A percentile compares a stretch with the other conserved stretches of the same genome.
Conservation (phyloP, 2,329 filamentous ascomycete species). For the Penicillium sp. region DNA sequence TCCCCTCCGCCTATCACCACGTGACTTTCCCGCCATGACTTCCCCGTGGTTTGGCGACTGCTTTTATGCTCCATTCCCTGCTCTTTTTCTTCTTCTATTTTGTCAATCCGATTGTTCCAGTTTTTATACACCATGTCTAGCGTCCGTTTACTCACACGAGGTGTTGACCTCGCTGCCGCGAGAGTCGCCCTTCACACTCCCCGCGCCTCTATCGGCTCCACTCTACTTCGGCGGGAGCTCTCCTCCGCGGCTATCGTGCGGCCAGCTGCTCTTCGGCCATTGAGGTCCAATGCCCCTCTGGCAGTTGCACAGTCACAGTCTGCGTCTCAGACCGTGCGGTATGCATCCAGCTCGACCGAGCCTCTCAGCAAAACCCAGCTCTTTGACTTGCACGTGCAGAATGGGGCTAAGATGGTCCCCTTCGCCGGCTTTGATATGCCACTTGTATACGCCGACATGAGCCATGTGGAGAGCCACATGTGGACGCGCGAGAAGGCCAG, state of each 20-base stretch:
- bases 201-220: conserved; percentile 35
- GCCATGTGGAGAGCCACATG: conserved; percentile 80
- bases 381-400: conserved; percentile 73
- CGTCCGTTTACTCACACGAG: conserved; percentile 32
- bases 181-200: conserved; percentile 28
- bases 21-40: conserved; percentile 41
- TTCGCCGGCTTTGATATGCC: conserved; percentile 95
- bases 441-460: conserved; percentile 77
- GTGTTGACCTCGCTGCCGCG: conserved; percentile 31
- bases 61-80: conserved; percentile 12
- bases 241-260: conserved; percentile 28
- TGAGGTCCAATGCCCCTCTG: conserved; percentile 13
- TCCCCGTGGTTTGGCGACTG: conserved; percentile 31
- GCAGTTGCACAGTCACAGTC: conserved; percentile 14
- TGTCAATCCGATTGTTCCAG: conserved; percentile 18
- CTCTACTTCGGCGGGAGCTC: conserved; percentile 31
- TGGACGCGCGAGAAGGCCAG: conserved; percentile 88
- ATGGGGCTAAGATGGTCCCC: conserved; percentile 92
- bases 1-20: conserved; percentile 36
- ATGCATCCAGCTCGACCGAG: conserved; percentile 34
- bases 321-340: conserved; percentile 25
- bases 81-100: conserved; percentile 14
- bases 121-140: conserved; percentile 31
- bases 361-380: conserved; percentile 63
- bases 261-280: conserved; percentile 20